Base-by-base conservation (phyloP, 805 yeast species). In the Candida insectorum region DNA sequence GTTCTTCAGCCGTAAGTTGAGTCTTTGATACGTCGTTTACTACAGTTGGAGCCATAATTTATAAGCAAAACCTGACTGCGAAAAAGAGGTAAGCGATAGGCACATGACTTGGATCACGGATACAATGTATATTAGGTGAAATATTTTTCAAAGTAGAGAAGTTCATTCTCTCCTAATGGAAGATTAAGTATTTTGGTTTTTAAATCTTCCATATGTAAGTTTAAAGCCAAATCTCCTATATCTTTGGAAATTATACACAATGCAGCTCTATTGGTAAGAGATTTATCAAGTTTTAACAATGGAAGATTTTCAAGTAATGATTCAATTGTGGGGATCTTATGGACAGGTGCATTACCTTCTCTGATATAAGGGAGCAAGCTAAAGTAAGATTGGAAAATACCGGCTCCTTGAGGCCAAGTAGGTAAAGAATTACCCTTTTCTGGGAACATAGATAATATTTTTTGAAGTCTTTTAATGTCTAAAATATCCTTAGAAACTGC, bases 401-500 rank as follows among this genome's bases (percentile, higher is more conserved):
- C 80, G 17, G 82, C 75, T 1, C 85, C 85, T 19, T 55, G 56
- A 14, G 62, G 56, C 82, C 84, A 81, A 24, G 61, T 63, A 3
- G 72, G 54, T 10, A 73, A 59, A 16, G 52, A 55, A 16, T 43
- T 41, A 6, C 67, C 64, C 1, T 49, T 48, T 23, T 54, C 58
- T 9, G 80, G 81, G 54, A 73, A 73, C 39, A 52, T 39, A 2
- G 50, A 35, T 26, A 74, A 47, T 7, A 82, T 55, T 12, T 52
- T 54, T 15, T 54, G 40, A 22, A 75, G 68, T 16, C 61, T 51
- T 25, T 54, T 44, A 3, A 62, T 70, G 14, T 65, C 61, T 1
- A 29, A 22, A 27, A 42, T 5, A 10, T 54, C 58, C 36, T 73
- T 70, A n/a, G 73, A 65, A 11, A 80, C 71, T 1, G 89, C 75